Conservation (phyloP, 2,329 filamentous ascomycete species). For the Coniochaeta sp. region DNA sequence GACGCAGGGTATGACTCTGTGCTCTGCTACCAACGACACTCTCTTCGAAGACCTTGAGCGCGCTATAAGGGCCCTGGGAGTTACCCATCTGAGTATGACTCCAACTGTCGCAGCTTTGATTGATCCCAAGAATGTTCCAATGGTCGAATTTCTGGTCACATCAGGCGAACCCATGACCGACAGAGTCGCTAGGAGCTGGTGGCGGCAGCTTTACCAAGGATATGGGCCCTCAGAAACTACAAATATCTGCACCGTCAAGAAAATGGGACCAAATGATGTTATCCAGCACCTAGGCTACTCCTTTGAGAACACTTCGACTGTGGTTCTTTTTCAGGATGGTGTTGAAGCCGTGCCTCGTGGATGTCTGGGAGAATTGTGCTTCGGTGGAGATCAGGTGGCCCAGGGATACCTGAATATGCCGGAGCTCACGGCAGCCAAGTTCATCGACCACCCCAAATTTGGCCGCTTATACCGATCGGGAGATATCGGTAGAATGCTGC, state of each 20-base stretch:
- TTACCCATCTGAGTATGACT: constrained; percentile 80
- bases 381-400: constrained; percentile 76
- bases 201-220: constrained; percentile 63
- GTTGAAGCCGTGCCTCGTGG: constrained; percentile 57
- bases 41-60: constrained; percentile 66
- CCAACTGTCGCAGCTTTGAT: constrained; percentile 78
- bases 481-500: constrained; percentile 71
- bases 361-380: constrained; percentile 75
- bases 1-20: constrained; percentile 70
- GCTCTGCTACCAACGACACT: constrained; percentile 64
- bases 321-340: constrained; percentile 45
- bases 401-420: constrained; percentile 64
- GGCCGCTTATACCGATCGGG: constrained; percentile 77
- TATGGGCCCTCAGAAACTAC: constrained; percentile 84
- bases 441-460: constrained; percentile 59
- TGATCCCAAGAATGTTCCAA: constrained; percentile 58
- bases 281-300: constrained; percentile 71
- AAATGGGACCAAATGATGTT: constrained; percentile 47
- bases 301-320: constrained; percentile 68
- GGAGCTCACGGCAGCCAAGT: constrained; percentile 54
- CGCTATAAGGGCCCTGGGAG: constrained; percentile 51
- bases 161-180: constrained; percentile 74
- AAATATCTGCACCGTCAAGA: constrained; percentile 75
- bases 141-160: constrained; percentile 68
- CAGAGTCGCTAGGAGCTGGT: constrained; percentile 64